A percentile compares a stretch with the other conserved stretches of the same genome.
phyloP scores from a whole-genome alignment of 345 rosid species.

The Populus alba region DNA sequence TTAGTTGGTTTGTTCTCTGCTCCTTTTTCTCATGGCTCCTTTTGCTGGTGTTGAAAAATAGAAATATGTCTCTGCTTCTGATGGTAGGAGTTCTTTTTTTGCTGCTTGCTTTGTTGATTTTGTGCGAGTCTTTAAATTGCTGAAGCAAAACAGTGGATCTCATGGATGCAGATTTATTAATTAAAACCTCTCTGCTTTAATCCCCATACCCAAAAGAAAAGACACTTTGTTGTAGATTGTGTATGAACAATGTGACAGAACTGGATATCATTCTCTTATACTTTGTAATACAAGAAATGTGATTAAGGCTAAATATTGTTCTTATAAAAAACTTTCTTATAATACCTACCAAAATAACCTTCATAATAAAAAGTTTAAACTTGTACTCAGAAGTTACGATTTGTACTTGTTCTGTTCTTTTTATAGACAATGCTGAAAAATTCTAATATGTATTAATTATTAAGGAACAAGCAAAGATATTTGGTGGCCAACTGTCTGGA shows the following conservation, averaged over 20 bases:
- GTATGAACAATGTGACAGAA: background rate
- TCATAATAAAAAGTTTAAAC: background rate
- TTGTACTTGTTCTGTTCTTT: background rate
- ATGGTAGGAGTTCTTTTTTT: background rate
- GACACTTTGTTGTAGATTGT: background rate
- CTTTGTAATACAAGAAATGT: background rate
- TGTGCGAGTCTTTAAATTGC: background rate
- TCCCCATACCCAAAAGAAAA: background rate
- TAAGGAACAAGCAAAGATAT: background rate
- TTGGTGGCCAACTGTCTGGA: background rate
- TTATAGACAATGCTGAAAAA: background rate
- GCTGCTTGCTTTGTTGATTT: background rate
- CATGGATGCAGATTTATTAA: background rate
- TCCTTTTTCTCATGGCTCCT: background rate
- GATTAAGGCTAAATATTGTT: background rate
- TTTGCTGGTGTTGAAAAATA: background rate
- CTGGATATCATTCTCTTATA: background rate
- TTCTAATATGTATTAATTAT: background rate
- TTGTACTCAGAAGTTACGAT: background rate
- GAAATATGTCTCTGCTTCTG: background rate
- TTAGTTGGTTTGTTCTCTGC: constrained; percentile 73
- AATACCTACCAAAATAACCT: too few relatives aligned
- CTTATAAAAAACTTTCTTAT: background rate
- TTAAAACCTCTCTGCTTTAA: background rate
- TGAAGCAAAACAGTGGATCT: background rate